Conservation (phyloP, 1,139 yeast species). For the Sugiyamaella novakii region DNA sequence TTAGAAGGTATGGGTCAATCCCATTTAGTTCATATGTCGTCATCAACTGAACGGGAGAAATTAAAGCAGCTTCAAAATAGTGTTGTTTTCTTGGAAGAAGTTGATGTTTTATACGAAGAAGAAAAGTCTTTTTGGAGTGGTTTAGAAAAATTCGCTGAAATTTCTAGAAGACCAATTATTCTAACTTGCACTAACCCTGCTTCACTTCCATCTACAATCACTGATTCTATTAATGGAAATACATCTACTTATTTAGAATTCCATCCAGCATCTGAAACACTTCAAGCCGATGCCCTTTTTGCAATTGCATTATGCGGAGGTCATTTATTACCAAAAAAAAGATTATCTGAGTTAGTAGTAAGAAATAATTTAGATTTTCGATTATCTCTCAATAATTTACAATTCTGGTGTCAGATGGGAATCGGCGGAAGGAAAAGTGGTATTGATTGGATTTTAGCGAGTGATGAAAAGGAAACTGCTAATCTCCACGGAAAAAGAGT, state of each 20-base stretch:
- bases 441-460: conserved; percentile 38
- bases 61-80: conserved; percentile 54
- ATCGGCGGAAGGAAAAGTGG: conserved; percentile 40
- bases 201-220: conserved; percentile 56
- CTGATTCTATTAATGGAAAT: conserved; percentile 21
- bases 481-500: conserved; percentile 28
- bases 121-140: conserved; percentile 83
- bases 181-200: conserved; percentile 66
- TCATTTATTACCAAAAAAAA: conserved; percentile 41
- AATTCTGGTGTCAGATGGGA: conserved; percentile 55
- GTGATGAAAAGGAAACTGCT: conserved; percentile 26
- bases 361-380: conserved; percentile 55
- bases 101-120: conserved; percentile 76
- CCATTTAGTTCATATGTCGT: conserved; percentile 65
- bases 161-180: conserved; percentile 77
- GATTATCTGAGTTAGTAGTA: conserved; percentile 45
- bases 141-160: conserved; percentile 61
- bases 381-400: conserved; percentile 56
- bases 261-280: conserved; percentile 31
- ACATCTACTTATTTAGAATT: conserved; percentile 37
- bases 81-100: conserved; percentile 79
- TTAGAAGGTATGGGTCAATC: conserved; percentile 84
- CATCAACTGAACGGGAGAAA: conserved; percentile 20
- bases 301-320: conserved; percentile 44
- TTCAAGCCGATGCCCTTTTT: conserved; percentile 42